A percentile compares a stretch with the other conserved stretches of the same genome.
These are phyloP conservation scores for Suillus tomentosus DNA, from an alignment of 768 basidiomycete species.

Conservation along the genomic window DNA sequence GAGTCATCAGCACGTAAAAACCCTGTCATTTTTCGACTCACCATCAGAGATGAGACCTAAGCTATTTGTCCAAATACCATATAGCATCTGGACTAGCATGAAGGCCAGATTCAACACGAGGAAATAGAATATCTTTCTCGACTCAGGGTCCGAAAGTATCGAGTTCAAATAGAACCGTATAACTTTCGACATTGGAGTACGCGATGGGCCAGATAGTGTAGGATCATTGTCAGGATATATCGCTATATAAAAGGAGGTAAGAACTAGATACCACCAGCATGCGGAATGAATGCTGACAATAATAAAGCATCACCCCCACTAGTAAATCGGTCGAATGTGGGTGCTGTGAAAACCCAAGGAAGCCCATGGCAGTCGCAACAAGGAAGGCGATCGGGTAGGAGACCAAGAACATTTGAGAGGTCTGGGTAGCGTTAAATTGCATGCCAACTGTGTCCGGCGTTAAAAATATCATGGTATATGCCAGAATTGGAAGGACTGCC, in stretches of 20 bases:
- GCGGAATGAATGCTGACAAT: slow-evolving; percentile 47
- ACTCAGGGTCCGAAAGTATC: slow-evolving; percentile 89
- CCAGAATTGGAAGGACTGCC: slow-evolving; percentile 59
- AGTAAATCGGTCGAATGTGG: slow-evolving; percentile 61
- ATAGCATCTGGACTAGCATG: slow-evolving; percentile 97
- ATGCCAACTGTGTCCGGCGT: slow-evolving; percentile 52
- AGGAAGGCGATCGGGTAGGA: slow-evolving; percentile 58
- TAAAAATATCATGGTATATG: slow-evolving; percentile 62
- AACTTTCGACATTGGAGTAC: slow-evolving; percentile 55
- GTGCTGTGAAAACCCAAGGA: slow-evolving; percentile 62
- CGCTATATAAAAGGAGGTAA: slow-evolving; percentile 35
- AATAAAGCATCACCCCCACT: slow-evolving; percentile 59
- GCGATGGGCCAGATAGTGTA: slow-evolving; percentile 42
- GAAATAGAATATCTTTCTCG: slow-evolving; percentile 96
- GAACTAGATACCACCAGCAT: not conserved
- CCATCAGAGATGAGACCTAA: slow-evolving; percentile 96
- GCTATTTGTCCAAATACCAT: slow-evolving; percentile 97
- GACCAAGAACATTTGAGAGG: slow-evolving; percentile 56
- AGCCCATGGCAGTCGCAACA: slow-evolving; percentile 55
- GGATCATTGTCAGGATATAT: slow-evolving; percentile 53
- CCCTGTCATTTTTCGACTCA: slow-evolving; percentile 38
- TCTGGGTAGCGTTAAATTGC: slow-evolving; percentile 49
- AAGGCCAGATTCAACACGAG: slow-evolving; percentile 91
- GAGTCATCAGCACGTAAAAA: slow-evolving; percentile 11
- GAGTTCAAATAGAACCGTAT: slow-evolving; percentile 81